Evolutionary conservation across 139 green algal genomes (phyloP).

Genomic region (Chlamydomonas schloesseri): DNA sequence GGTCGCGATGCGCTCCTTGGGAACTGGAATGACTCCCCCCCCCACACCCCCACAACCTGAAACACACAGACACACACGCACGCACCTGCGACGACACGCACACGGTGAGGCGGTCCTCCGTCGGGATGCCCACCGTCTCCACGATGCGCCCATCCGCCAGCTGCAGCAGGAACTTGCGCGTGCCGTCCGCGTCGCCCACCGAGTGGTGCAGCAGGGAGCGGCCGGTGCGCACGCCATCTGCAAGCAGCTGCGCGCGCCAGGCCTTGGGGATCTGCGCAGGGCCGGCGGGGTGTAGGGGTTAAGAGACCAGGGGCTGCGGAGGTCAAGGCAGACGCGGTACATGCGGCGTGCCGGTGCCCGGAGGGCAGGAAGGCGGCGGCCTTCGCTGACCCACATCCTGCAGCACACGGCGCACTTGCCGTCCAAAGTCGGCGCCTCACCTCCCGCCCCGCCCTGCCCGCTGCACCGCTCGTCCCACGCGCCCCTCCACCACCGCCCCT

Average conservation of each 20-base stretch:
- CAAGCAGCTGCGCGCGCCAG: slow-evolving; percentile 65
- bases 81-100: slow-evolving; percentile 95
- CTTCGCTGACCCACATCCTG: too few species aligned
- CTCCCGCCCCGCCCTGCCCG: too few species aligned
- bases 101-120: slow-evolving; percentile 82
- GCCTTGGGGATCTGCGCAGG: slow-evolving; percentile 68
- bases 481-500: background rate
- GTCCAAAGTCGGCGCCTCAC: too few species aligned
- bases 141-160: slow-evolving; percentile 90
- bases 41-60: too few species aligned
- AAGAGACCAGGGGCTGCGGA: background rate
- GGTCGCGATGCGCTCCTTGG: too few species aligned
- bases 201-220: slow-evolving; percentile 76
- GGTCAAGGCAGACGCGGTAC: background rate
- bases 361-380: too few species aligned
- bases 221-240: slow-evolving; percentile 69
- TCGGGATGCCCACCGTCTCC: slow-evolving; percentile 94
- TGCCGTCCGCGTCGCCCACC: slow-evolving; percentile 80
- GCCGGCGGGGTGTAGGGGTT: background rate
- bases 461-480: too few species aligned
- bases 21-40: too few species aligned
- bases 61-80: too few species aligned
- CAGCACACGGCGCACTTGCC: too few species aligned
- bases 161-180: slow-evolving; percentile 92
- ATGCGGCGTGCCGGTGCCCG: too few species aligned